Base-by-base conservation (phyloP, 2,329 filamentous ascomycete genomes). In the Cladobotryum protrusum region DNA sequence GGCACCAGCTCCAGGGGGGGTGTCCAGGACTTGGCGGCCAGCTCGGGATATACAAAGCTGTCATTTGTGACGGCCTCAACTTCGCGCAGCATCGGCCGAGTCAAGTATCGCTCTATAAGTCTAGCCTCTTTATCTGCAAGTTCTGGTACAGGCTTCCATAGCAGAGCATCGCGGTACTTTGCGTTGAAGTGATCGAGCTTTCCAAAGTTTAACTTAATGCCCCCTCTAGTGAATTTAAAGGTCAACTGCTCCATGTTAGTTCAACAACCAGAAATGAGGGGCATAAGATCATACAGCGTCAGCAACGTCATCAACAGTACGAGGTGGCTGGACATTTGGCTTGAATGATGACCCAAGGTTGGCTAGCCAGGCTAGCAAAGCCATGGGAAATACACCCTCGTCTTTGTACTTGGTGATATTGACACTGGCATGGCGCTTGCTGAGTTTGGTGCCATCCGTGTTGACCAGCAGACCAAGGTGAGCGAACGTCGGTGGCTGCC, bases 201-300 rank as follows among this genome's bases (percentile, higher is more conserved):
- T 44, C 83, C 81, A 45, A 85, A 79, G 17, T 86, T 83, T 15
- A 96, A 88, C 13, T 86, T 85, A 6, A 91, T 89, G 64, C 96
- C 91, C 9, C 92, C 92, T 59, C 86, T 88, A 3, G 90, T 97
- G 69, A 96, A 95, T 62, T 89, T 90, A 56, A 95, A 76, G 42
- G 84, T 82, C 63, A 96, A 92, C 79, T 89, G 52, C 14, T 4
- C 19, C 13, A 40, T 34, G 45, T 72, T 48, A 69, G 62, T 42
- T 20, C 4, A 11, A 14, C 33, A 29, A 52, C 45, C 20, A n/a
- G 11, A 11, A 15, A 17, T 39, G 29, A 7, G 15, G 11, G 20
- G n/a, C 3, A n/a, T 8, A 14, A 29, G 3, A 40, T 62, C 78
- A 48, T 71, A 87, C 86, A 52, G 82, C 82, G 15, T 83, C 65